These are phyloP conservation scores for Haplosporangium gracile DNA, from an alignment of 192 early-diverging fungal genomes.

Conservation along the genomic window DNA sequence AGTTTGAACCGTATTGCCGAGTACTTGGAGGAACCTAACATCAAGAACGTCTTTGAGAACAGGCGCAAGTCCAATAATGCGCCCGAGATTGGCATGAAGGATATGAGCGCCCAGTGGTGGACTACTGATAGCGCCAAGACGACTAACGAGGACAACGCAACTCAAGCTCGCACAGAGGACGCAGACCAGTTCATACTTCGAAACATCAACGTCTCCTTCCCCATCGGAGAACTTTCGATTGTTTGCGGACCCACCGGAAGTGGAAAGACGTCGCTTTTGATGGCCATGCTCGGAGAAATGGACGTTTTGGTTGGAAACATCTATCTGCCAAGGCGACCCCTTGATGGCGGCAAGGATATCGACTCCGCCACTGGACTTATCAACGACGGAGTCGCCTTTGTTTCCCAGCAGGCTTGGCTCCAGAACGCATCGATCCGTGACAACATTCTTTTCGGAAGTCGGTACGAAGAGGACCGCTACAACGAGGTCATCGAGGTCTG, in stretches of 20 bases:
- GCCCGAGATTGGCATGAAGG: conserved; percentile 52
- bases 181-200: conserved; percentile 63
- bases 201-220: conserved; percentile 72
- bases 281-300: conserved; percentile 87
- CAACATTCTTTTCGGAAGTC: conserved; percentile 86
- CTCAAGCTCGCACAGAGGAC: conserved; percentile 22
- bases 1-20: conserved; percentile 62
- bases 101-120: conserved; percentile 57
- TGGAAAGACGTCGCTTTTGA: conserved; percentile 82
- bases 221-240: conserved; percentile 72
- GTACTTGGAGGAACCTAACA: conserved; percentile 68
- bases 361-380: conserved; percentile 54
- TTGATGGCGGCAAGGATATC: conserved; percentile 30
- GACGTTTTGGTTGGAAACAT: conserved; percentile 45
- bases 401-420: conserved; percentile 76
- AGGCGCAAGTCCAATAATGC: conserved; percentile 11
- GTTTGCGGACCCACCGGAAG: conserved; percentile 82
- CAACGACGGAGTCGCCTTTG: conserved; percentile 80
- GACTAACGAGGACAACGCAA: background rate
- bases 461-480: conserved; percentile 75
- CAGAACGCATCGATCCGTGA: conserved; percentile 75
- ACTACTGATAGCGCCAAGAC: conserved; percentile 54
- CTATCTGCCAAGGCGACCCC: conserved; percentile 44
- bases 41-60: conserved; percentile 56
- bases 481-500: conserved; percentile 77